A percentile compares a stretch with the other conserved stretches of the same genome.
Evolutionary conservation across 768 basidiomycete species (phyloP).

Genomic region (Suillus subaureus): DNA sequence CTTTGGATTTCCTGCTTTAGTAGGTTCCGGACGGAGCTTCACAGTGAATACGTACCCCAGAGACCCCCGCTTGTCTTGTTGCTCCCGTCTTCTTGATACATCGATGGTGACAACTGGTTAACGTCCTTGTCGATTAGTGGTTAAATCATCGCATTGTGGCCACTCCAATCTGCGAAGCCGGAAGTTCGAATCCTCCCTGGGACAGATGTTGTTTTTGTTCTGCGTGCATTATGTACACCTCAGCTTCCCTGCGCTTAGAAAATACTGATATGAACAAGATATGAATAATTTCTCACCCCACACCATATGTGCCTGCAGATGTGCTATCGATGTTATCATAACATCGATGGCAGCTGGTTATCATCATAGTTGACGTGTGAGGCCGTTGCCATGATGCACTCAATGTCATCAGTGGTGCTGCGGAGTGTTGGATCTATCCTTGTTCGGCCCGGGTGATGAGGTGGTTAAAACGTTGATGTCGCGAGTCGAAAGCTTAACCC

Average conservation of each 20-base stretch:
- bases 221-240: background rate
- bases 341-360: background rate
- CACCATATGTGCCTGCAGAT: background rate
- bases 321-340: too few species aligned
- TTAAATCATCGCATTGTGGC: conserved; percentile 48
- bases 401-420: too few species aligned
- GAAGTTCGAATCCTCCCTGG: conserved; percentile 43
- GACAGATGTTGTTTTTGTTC: conserved; percentile 17
- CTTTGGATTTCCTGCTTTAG: too few species aligned
- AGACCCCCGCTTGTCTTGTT: background rate
- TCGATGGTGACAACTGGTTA: background rate
- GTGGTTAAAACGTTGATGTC: background rate
- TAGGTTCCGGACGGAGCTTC: background rate
- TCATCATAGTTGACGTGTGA: background rate
- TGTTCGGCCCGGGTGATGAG: background rate
- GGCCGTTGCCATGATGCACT: too few species aligned
- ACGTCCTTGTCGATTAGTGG: conserved; percentile 47
- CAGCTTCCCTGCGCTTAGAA: background rate
- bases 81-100: background rate
- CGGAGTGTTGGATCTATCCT: background rate
- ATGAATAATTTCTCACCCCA: background rate
- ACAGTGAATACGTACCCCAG: background rate
- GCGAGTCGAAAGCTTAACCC: background rate
- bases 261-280: background rate
- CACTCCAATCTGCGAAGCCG: conserved; percentile 38